Evolutionary conservation across 176 grass and related monocot species (phyloP), one percentile per base, ranked within the genome.

Genomic region (Paspalum notatum): DNA sequence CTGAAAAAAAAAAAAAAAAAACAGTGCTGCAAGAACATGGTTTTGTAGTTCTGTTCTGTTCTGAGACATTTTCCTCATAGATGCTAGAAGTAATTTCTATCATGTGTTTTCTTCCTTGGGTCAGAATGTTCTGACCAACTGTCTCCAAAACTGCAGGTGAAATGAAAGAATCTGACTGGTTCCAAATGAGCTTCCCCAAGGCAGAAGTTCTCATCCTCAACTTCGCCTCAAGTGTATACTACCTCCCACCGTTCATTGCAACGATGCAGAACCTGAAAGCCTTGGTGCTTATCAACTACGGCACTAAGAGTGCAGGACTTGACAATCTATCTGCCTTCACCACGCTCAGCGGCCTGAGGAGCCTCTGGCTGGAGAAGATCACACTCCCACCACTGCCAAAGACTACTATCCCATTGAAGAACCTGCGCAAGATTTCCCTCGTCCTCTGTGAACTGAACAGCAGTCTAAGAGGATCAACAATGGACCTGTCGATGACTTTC

Each of bases 151-250:
- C 17, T 87, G 13, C 89, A 99, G 97, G 89, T 88, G 97, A 93
- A 71, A 99, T 96, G 93, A 93, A 93, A 84, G 90, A 96, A 86
- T 84, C 90, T 26, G 90, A 99, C 79, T 99, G 97, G 97, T 96
- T 90, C 69, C 72, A 95, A 71, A 96, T 96, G 97, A 78, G 83
- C 80, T 96, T 99, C 76, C 93, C 93, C 37, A 93, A 99, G 69
- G 91, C 97, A 38, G 97, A 99, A 82, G 97, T 99, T 66, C 93
- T 99, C 9, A 88, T 99, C 86, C 89, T 99, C 76, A 99, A 90
- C 82, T 95, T 95, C 18, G 53, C 97, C 49, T 93, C 97, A 11
- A 87, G 54, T 58, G 65, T 76, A 15, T 99, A 95, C 84, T 93
- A 80, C 62, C 88, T 99, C 48, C 97, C 97, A 15, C 76, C 90